Evolutionary conservation across 306 rosid genomes (phyloP).

Genomic region (Oxytropis ochrocephala): DNA sequence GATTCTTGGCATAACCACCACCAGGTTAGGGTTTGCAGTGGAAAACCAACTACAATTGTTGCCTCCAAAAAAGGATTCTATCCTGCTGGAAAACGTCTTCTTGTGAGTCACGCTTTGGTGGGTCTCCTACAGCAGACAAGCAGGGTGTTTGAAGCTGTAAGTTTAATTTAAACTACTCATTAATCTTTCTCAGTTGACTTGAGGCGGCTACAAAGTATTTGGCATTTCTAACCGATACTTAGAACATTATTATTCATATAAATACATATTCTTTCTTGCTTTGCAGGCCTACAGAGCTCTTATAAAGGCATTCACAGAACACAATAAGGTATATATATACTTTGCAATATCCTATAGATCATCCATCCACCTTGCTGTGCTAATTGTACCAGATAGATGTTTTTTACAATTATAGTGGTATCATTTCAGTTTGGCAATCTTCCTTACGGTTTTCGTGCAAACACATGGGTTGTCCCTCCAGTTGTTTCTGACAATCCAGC

Average conservation of each 20-base stretch:
- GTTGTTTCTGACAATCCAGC: constrained; percentile 74
- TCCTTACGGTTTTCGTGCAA: constrained; percentile 93
- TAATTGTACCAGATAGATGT: background rate
- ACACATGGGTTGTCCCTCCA: constrained; percentile 98
- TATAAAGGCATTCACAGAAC: constrained; percentile 86
- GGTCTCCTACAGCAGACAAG: constrained; percentile 87
- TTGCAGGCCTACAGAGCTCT: constrained; percentile 86
- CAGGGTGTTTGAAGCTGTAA: constrained; percentile 85
- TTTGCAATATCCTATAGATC: background rate
- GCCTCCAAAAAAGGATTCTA: constrained; percentile 85
- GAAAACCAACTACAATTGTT: constrained; percentile 83
- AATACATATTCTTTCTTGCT: constrained; percentile 12
- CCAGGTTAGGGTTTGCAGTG: constrained; percentile 91
- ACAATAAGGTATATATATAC: constrained; percentile 75
- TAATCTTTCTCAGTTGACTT: background rate
- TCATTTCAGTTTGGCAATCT: constrained; percentile 93
- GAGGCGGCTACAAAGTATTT: background rate
- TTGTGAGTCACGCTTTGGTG: constrained; percentile 64
- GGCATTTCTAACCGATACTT: background rate
- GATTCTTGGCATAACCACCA: constrained; percentile 10
- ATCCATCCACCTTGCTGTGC: background rate
- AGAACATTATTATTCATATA: background rate
- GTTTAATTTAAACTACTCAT: constrained; percentile 29
- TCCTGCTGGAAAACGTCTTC: constrained; percentile 84
- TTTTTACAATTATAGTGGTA: constrained; percentile 11